Evolutionary conservation across 768 basidiomycete species (phyloP).

Genomic region (Solioccasus polychromus): DNA sequence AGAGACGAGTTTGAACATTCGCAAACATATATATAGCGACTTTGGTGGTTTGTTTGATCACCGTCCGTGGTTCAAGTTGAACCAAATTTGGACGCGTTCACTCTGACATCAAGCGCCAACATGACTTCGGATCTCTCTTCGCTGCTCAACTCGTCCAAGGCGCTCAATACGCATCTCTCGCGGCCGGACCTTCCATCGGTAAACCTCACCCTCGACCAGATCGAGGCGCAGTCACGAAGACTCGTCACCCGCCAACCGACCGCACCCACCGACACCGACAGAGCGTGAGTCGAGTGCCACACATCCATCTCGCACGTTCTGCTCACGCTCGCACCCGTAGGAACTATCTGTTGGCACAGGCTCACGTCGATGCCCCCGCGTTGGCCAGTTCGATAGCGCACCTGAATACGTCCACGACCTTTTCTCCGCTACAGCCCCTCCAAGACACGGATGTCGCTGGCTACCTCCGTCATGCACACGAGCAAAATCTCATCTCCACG

Average conservation of each 20-base stretch:
- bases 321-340: slow-evolving; percentile 35
- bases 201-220: slow-evolving; percentile 88
- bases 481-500: slow-evolving; percentile 90
- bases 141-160: slow-evolving; percentile 67
- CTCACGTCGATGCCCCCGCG: slow-evolving; percentile 90
- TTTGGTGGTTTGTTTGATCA: too few relatives aligned
- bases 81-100: background rate
- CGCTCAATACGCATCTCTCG: slow-evolving; percentile 73
- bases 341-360: slow-evolving; percentile 90
- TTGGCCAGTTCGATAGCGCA: slow-evolving; percentile 81
- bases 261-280: slow-evolving; percentile 61
- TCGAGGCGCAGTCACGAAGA: slow-evolving; percentile 87
- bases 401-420: slow-evolving; percentile 77
- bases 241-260: slow-evolving; percentile 73
- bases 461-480: slow-evolving; percentile 92
- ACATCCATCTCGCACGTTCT: slow-evolving; percentile 5
- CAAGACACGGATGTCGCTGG: slow-evolving; percentile 92
- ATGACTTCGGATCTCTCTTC: slow-evolving; percentile 56
- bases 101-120: background rate
- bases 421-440: slow-evolving; percentile 87
- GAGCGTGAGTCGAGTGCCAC: slow-evolving; percentile 54
- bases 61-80: too few relatives aligned
- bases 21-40: too few relatives aligned
- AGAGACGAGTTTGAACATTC: too few relatives aligned
- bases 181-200: slow-evolving; percentile 84